phyloP scores from a whole-genome alignment of 1,284 basidiomycete genomes.

The Xerocomus minutiporus region DNA sequence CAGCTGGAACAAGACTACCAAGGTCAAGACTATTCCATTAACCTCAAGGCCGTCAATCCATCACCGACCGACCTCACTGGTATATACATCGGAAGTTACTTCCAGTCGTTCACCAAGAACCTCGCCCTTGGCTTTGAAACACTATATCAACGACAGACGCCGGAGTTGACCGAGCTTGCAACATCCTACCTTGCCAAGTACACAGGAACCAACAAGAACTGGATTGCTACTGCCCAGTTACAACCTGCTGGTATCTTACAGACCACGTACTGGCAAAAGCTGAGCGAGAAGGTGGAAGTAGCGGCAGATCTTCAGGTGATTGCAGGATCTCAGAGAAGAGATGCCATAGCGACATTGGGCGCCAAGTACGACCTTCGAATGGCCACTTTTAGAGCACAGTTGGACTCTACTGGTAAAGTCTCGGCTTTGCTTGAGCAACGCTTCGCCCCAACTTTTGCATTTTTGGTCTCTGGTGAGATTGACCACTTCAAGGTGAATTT shows the following conservation, averaged over 20 bases:
- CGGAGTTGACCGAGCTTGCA: conserved; percentile 68
- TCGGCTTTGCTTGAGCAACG: conserved; percentile 93
- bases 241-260: conserved; percentile 86
- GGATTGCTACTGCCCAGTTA: conserved; percentile 92
- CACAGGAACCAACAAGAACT: conserved; percentile 67
- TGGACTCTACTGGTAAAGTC: conserved; percentile 92
- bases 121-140: conserved; percentile 89
- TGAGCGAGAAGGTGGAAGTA: conserved; percentile 98
- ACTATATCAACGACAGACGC: conserved; percentile 79
- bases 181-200: conserved; percentile 89
- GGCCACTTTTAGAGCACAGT: conserved; percentile 88
- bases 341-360: conserved; percentile 89
- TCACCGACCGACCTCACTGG: conserved; percentile 87
- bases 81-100: conserved; percentile 89
- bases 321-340: conserved; percentile 73
- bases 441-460: conserved; percentile 91
- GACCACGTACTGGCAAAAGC: conserved; percentile 94
- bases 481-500: conserved; percentile 89
- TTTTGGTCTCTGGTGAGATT: conserved; percentile 94
- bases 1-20: conserved; percentile 95
- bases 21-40: conserved; percentile 85
- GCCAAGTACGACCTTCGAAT: conserved; percentile 96
- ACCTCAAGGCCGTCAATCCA: conserved; percentile 91
- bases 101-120: conserved; percentile 93
- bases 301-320: conserved; percentile 90